Base-by-base conservation (phyloP, 352 stramenopile genomes). In the Pythium dissimile region DNA sequence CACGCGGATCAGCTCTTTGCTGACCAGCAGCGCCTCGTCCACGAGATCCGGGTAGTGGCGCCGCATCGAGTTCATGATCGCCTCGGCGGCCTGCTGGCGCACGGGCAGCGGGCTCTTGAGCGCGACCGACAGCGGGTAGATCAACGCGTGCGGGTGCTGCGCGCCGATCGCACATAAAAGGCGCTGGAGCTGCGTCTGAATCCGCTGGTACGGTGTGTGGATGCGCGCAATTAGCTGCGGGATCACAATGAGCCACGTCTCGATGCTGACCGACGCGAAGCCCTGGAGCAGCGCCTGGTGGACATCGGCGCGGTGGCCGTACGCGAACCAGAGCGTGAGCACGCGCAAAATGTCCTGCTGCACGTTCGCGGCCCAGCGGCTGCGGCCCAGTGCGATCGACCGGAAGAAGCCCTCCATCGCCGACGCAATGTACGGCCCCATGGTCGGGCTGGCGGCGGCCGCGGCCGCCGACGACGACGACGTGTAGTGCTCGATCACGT, bases 241-340 rank as follows among this genome's bases (percentile, higher is more conserved):
- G 28, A 99, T 95, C 12, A 99, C 97, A 50, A 97, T 91, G 5
- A 99, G 77, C 97, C 98, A 99, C 21, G 96, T 98, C 62, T 99
- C 97, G 31, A 99, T 84, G 38, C 87, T 93, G 16, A 99, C 95
- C 1, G 91, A 92, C 46, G 89, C 79, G 47, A 99, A 95, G 12
- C 96, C 92, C 26, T 73, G 66, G 23, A 70, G 74, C 71, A 95
- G 89, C 2, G 85, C 82, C 28, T 69, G 66, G 44, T 93, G 84
- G 4, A 95, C 94, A 48, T 99, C 94, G 6, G 79, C 76, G n/a
- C 93, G 82, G 23, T 97, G 86, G 24, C 97, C 97, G 74, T 99
- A 96, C 21, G 95, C 84, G 59, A 99, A 99, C 80, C 98, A 99
- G 34, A 99, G 94, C 41, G 96, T 99, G 30, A 99, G 73, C 18